phyloP scores from a whole-genome alignment of 257 asterid genomes.

The Solanum chaucha region DNA sequence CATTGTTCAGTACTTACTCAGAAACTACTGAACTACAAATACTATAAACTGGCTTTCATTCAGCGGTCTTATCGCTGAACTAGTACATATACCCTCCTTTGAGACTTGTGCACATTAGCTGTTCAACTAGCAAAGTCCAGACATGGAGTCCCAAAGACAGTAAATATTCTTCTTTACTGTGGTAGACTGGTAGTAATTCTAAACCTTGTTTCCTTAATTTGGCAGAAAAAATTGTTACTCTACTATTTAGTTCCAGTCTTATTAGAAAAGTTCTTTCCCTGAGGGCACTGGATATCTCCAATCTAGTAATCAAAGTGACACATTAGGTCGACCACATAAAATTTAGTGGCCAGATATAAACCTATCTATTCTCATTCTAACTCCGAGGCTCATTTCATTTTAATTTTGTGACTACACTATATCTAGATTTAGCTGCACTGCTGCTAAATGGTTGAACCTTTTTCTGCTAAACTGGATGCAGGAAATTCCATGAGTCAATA shows the following conservation, averaged over 20 bases:
- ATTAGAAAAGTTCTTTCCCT: not conserved
- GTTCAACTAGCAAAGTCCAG: not conserved
- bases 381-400: not conserved
- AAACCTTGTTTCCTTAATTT: not conserved
- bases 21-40: not conserved
- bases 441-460: not conserved
- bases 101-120: not conserved
- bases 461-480: conserved; percentile 18
- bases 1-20: not conserved
- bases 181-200: not conserved
- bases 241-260: not conserved
- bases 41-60: not conserved
- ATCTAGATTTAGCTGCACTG: not conserved
- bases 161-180: not conserved
- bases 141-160: not conserved
- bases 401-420: not conserved
- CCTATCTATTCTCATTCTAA: not conserved
- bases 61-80: not conserved
- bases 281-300: not conserved
- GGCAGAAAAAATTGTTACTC: not conserved
- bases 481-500: conserved; percentile 49
- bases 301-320: not conserved
- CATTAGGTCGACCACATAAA: not conserved
- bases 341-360: not conserved
- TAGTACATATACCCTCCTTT: not conserved